Conservation (phyloP, 2,329 filamentous ascomycete genomes). For the Chaetomium strumarium region DNA sequence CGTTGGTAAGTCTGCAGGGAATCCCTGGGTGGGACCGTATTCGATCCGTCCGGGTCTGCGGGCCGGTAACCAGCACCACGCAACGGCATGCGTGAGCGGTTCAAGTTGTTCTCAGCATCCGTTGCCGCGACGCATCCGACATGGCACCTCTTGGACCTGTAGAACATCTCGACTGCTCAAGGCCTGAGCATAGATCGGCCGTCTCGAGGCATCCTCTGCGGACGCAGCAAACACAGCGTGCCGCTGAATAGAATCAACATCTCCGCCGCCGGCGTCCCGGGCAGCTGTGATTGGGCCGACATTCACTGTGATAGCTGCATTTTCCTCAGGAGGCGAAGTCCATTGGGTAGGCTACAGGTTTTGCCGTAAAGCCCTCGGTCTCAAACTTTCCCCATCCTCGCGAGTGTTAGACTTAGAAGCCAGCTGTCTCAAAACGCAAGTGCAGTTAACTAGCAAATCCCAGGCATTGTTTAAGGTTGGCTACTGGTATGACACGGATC, state of each 20-base stretch:
- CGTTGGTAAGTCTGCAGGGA: conserved; percentile 1
- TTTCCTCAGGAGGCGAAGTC: too few relatives aligned
- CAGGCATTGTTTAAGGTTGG: too few relatives aligned
- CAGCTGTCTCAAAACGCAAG: too few relatives aligned
- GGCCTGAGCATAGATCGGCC: too few relatives aligned
- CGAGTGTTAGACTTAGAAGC: too few relatives aligned
- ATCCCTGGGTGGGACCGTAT: conserved; percentile 10
- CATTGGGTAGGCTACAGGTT: too few relatives aligned
- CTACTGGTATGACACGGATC: too few relatives aligned
- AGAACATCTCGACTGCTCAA: too few relatives aligned
- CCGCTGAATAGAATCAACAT: not conserved
- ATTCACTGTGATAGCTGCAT: not conserved
- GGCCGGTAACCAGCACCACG: conserved; percentile 17
- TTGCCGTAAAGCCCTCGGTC: too few relatives aligned
- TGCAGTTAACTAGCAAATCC: too few relatives aligned
- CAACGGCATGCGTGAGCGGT: conserved; percentile 7
- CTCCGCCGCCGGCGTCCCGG: not conserved
- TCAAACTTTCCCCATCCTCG: too few relatives aligned
- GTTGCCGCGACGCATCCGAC: conserved; percentile 13
- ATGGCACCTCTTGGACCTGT: not conserved
- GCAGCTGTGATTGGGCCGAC: not conserved
- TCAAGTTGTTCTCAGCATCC: not conserved
- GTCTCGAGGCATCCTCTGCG: too few relatives aligned
- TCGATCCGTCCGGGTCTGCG: conserved; percentile 22
- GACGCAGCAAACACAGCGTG: not conserved